Evolutionary conservation across 2,329 filamentous ascomycete genomes (phyloP), one percentile per base, ranked within the genome.

Genomic region (Hypoxylon sp.): DNA sequence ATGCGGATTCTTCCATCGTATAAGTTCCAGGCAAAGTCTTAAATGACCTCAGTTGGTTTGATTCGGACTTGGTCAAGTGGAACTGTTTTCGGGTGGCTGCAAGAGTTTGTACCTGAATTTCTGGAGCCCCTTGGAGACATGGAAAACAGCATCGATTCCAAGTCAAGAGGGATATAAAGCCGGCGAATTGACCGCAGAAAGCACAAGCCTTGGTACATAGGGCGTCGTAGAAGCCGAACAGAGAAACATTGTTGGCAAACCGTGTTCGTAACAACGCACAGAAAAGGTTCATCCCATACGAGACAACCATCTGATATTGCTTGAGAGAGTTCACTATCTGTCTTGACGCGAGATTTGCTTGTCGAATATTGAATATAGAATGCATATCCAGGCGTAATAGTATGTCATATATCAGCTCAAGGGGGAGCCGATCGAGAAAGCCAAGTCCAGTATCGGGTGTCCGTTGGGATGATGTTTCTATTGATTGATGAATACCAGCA

Each of bases 321-420:
- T 50, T 48, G 13, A 75, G 54, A 52, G 58, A 67, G 55, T 71
- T 62, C n/a, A 75, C 65, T 4, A 22, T 46, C 11, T 71, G 52
- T 61, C 72, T 72, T 13, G 62, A 65, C 49, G 61, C 39, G 37
- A 69, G 30, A 65, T 66, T 76, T 1, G 64, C 59, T 60, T 77
- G 75, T 43, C 76, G 70, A 17, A 79, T 68, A 0, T 59, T 63
- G 52, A 77, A 75, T 17, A 78, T 17, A 39, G 74, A 74, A n/a
- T 59, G 17, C 22, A 79, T 72, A 48, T 79, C 76, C 7, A 76
- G 55, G 46, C 54, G 62, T 19, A 73, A 52, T 10, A 75, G 59
- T 0, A 74, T 51, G n/a, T 74, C 50, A 52, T 73, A 47, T 58
- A 75, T 67, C 62, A 78, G 71, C 56, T 78, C 75, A 15, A 52